A percentile compares a stretch with the other conserved stretches of the same genome.
These are phyloP conservation scores for Colletotrichum sp. DNA, from an alignment of 2,329 filamentous ascomycete species.

Conservation along the genomic window DNA sequence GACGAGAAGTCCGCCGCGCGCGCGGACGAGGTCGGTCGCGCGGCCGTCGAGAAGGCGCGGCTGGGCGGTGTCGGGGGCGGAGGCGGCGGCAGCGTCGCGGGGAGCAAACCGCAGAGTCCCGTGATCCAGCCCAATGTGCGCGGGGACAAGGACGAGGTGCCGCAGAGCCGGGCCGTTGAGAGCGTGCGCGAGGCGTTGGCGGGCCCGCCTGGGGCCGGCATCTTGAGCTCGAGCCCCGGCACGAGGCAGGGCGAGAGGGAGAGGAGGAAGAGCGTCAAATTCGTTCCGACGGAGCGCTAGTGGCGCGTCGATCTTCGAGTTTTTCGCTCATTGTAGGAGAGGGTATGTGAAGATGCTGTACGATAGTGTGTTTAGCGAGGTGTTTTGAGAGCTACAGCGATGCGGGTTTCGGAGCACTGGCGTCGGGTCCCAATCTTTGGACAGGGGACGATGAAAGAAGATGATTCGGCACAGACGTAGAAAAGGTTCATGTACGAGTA, in stretches of 20 bases:
- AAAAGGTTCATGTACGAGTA: neutral
- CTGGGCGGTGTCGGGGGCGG: constrained; percentile 20
- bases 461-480: neutral
- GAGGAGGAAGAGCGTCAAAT: constrained; percentile 69
- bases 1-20: constrained; percentile 49
- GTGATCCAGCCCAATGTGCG: constrained; percentile 33
- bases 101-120: constrained; percentile 32
- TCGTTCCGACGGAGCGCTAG: constrained; percentile 48
- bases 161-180: constrained; percentile 65
- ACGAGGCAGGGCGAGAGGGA: constrained; percentile 50
- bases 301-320: neutral
- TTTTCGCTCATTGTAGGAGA: neutral
- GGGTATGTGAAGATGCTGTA: neutral
- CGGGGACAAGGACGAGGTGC: constrained; percentile 59
- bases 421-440: neutral
- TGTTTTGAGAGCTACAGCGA: neutral
- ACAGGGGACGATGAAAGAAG: neutral
- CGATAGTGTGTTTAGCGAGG: neutral
- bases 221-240: constrained; percentile 58
- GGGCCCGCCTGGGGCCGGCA: constrained; percentile 24
- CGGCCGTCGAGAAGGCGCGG: constrained; percentile 47
- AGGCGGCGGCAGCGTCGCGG: neutral
- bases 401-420: neutral
- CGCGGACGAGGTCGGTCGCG: constrained; percentile 58
- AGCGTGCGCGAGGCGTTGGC: constrained; percentile 60